phyloP scores from a whole-genome alignment of 139 green algal genomes.

The Eudorina sp. region DNA sequence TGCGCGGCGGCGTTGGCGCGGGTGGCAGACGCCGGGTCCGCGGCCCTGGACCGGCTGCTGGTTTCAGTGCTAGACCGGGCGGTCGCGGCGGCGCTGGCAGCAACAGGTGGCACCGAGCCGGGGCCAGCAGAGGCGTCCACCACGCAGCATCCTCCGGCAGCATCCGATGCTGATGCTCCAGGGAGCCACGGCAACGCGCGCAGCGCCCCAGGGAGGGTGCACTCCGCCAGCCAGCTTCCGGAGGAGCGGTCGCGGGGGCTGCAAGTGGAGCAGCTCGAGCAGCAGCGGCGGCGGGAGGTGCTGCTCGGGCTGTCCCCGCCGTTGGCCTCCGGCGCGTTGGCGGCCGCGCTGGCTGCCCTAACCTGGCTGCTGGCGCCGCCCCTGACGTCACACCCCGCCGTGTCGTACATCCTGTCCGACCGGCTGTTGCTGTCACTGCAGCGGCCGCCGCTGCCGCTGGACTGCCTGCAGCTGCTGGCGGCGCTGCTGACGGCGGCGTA shows the following conservation, averaged over 20 bases:
- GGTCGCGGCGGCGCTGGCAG: background rate
- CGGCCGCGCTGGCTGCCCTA: background rate
- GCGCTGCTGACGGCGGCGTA: constrained; percentile 14
- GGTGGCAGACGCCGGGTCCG: background rate
- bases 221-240: no score
- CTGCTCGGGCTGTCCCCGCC: constrained; percentile 25
- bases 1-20: background rate
- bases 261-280: constrained; percentile 26
- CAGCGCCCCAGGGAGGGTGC: no score
- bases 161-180: no score
- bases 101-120: no score
- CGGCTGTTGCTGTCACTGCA: background rate
- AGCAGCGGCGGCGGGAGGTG: background rate
- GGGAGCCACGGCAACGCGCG: no score
- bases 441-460: background rate
- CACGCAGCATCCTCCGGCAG: no score
- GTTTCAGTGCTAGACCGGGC: constrained; percentile 28
- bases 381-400: background rate
- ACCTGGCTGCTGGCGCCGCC: constrained; percentile 7
- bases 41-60: constrained; percentile 15
- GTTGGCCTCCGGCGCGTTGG: background rate
- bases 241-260: background rate
- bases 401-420: constrained; percentile 12
- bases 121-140: no score
- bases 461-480: background rate